These are phyloP conservation scores for Irpex sp. DNA, from an alignment of 1,284 basidiomycete species.

Conservation along the genomic window DNA sequence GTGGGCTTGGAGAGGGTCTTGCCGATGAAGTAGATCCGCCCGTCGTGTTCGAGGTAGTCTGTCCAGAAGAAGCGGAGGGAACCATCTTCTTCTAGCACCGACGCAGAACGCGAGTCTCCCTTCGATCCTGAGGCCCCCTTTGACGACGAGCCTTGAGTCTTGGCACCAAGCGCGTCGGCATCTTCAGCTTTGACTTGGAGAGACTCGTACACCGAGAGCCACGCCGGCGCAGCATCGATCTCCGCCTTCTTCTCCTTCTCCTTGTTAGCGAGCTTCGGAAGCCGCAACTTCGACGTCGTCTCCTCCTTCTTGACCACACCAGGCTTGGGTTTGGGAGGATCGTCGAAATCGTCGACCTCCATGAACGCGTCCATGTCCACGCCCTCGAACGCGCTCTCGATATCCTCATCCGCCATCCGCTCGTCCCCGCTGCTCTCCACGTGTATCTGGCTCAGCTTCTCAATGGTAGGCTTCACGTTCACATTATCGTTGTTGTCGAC, in stretches of 20 bases:
- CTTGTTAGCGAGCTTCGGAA: not conserved
- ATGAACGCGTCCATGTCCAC: slow-evolving; percentile 58
- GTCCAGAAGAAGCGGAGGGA: slow-evolving; percentile 92
- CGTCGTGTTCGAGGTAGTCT: slow-evolving; percentile 83
- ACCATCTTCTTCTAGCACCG: slow-evolving; percentile 75
- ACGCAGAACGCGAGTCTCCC: slow-evolving; percentile 36
- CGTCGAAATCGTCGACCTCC: slow-evolving; percentile 31
- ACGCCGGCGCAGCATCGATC: slow-evolving; percentile 54
- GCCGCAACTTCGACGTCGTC: slow-evolving; percentile 6
- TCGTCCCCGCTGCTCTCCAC: slow-evolving; percentile 37
- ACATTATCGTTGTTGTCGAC: slow-evolving; percentile 36
- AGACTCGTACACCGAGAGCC: slow-evolving; percentile 76
- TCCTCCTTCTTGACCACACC: slow-evolving; percentile 16
- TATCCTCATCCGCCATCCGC: slow-evolving; percentile 24
- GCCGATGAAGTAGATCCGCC: slow-evolving; percentile 81
- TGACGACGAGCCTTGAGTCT: slow-evolving; percentile 32
- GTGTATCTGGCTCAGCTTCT: slow-evolving; percentile 54
- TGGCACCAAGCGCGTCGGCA: slow-evolving; percentile 39
- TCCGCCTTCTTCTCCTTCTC: slow-evolving; percentile 40
- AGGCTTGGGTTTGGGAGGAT: slow-evolving; percentile 16
- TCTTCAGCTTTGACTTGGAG: slow-evolving; percentile 57
- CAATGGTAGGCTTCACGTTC: slow-evolving; percentile 48
- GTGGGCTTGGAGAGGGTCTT: slow-evolving; percentile 77
- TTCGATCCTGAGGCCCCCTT: slow-evolving; percentile 15
- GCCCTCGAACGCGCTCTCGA: slow-evolving; percentile 41